Base-by-base conservation (phyloP, 768 basidiomycete genomes). In the Russula griseocarnosa region DNA sequence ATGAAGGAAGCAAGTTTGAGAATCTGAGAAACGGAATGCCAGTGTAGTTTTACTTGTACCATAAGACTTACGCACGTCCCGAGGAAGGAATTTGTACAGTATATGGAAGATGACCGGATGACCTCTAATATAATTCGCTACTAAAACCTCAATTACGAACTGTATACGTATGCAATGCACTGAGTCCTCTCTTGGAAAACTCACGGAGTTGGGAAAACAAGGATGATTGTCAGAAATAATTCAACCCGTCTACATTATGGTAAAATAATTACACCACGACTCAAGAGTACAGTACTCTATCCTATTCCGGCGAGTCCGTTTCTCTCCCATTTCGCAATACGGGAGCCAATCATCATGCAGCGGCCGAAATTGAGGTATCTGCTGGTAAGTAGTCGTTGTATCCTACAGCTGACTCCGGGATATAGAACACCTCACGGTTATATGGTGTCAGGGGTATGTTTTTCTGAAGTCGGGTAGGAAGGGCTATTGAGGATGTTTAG, bases 21-120 rank as follows among this genome's bases (percentile, higher is more conserved):
- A 94, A 95, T 73, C 76, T 95, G 79, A 79, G 79, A 70, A 82
- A 82, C 16, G 87, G 90, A 44, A 90, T 90, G 86, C 53, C 18
- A n/a, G 32, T 1, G 24, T 47, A 49, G 10, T 47, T 36, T 22
- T 22, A 47, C 46, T n/a, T 22, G 11, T 47, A 47, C n/a, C 3
- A 52, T 28, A 42, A 10, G 22, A 26, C 13, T 28, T 42, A 9
- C 7, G 16, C 49, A 16, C 3, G 26, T 16, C 26, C 13, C 16
- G 5, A 22, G 22, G 22, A 22, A 24, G 24, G 26, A 6, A 14
- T 26, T 16, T 50, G 13, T 18, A 18, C 2, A 3, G 13, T 18
- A 18, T 5, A 3, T 26, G 38, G 18, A 20, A 34, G 30, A 36
- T 5, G 34, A 26, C 6, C 11, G n/a, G n/a, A n/a, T n/a, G n/a